Base-by-base conservation (phyloP, 805 yeast genomes). In the Cyberlindnera nakhonratchasimensis region DNA sequence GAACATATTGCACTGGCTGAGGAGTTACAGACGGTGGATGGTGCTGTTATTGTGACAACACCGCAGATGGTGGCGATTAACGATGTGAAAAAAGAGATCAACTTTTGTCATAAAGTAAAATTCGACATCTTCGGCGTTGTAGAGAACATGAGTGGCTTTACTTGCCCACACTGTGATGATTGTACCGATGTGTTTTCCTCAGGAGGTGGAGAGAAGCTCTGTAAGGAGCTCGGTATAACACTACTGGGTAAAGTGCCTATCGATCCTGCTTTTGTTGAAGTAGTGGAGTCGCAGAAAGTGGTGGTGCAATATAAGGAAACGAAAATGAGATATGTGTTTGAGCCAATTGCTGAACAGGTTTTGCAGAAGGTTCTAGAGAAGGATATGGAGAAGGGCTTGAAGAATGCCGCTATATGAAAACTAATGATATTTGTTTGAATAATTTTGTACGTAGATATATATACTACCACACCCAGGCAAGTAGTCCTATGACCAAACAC, bases 1-100 rank as follows among this genome's bases (percentile, higher is more conserved):
- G 99, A 93, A 61, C 99, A 93, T 61, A 93, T 93, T 29, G 89
- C 96, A 4, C 84, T 95, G 29, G 97, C 97, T 5, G 98, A 93
- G 42, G 95, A 89, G 62, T 70, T 93, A 30, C 66, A 80, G 1
- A 71, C 72, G 21, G 88, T 91, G 2, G 96, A 88, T 54, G 98
- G 98, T 0, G 96, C 96, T 1, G 81, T 93, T 0, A 77, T 93
- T 2, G 99, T 93, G 6, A 93, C 99, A 0, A 93, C 99, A 0
- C 99, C 99, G 1, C 99, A 93, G 58, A 77, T 79, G 49, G 91
- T 93, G 6, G 89, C 97, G 5, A 80, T 93, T 4, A 90, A 93
- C 10, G 99, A 93, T 64, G 99, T 93, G 6, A 78, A 84, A 41
- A 93, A 93, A 59, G 99, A 93, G 67, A 80, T 93, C 40, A 88